phyloP scores from a whole-genome alignment of 805 yeast genomes.

The Kuraishia borneana region DNA sequence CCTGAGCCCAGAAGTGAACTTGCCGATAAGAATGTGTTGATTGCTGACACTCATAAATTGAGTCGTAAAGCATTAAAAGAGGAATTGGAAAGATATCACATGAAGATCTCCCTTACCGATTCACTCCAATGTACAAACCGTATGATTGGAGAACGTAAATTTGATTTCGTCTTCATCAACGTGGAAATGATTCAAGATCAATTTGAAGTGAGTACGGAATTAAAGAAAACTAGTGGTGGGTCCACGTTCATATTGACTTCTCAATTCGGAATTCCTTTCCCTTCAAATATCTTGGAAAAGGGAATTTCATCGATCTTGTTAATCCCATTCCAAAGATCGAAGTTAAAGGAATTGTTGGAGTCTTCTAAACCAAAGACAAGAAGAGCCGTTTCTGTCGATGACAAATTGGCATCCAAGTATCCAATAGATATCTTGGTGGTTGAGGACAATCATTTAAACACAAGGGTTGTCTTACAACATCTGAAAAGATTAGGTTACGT shows the following conservation, averaged over 20 bases:
- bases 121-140: background rate
- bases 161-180: constrained; percentile 3
- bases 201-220: background rate
- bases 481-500: constrained; percentile 35
- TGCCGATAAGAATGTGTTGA: constrained; percentile 4
- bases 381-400: constrained; percentile 2
- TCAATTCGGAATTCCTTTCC: constrained; percentile 8
- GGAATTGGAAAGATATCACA: constrained; percentile 22
- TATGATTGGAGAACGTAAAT: constrained; percentile 3
- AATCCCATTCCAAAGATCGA: constrained; percentile 9
- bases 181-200: background rate
- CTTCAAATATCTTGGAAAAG: background rate
- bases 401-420: constrained; percentile 21
- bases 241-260: constrained; percentile 6
- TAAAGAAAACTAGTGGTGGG: constrained; percentile 1
- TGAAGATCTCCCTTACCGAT: constrained; percentile 17
- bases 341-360: constrained; percentile 9
- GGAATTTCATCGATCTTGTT: constrained; percentile 7
- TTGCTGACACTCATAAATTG: constrained; percentile 9
- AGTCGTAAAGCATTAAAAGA: constrained; percentile 21
- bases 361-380: background rate
- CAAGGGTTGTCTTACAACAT: constrained; percentile 38
- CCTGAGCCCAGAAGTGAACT: constrained; percentile 11
- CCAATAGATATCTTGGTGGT: constrained; percentile 42
- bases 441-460: constrained; percentile 42